Base-by-base conservation (phyloP, 31 red algal genomes). In the Asparagopsis taxiformis region DNA sequence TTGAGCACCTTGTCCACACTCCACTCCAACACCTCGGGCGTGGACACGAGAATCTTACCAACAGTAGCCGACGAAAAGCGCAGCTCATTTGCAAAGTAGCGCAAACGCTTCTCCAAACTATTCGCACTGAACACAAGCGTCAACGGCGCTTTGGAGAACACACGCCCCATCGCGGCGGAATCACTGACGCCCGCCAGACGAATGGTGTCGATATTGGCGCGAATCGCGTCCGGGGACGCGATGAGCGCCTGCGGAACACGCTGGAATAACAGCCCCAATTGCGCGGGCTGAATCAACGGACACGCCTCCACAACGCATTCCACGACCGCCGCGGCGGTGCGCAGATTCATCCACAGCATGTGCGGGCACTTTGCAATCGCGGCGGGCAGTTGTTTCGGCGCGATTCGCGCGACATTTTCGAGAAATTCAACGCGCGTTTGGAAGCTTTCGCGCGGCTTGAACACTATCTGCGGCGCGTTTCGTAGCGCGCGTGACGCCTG, bases 291-390 rank as follows among this genome's bases (percentile, higher is more conserved):
- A 17, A 77, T 65, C 13, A 57, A 13, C 3, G 84, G 84, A 22
- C 73, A 72, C 17, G 74, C 63, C 22, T 64, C 74, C 1, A 70
- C 37, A 0, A 88, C 26, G 15, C 29, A 30, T 6, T 68, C 38
- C 15, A 67, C 74, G 15, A 88, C 74, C 21, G 7, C 49, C 0
- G 65, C 63, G 2, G 74, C 74, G 37, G 62, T 53, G 0, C 30
- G 23, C 6, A 88, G 38, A 36, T 88, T 48, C 65, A 78, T 78
- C 84, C 84, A 88, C 17, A 88, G 38, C 19, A 88, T 22, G 56
- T 88, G 84, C 55, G 84, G 84, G 25, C 84, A 77, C n/a, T 71
- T 68, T 1, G 72, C 67, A 13, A 79, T 16, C 13, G 68, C 74
- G 7, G 63, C 13, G 11, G 52, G 24, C 2, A 88, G 6, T 16